Evolutionary conservation across 495 filamentous ascomycete species (phyloP).

Genomic region (Podospora pseudoanserina): DNA sequence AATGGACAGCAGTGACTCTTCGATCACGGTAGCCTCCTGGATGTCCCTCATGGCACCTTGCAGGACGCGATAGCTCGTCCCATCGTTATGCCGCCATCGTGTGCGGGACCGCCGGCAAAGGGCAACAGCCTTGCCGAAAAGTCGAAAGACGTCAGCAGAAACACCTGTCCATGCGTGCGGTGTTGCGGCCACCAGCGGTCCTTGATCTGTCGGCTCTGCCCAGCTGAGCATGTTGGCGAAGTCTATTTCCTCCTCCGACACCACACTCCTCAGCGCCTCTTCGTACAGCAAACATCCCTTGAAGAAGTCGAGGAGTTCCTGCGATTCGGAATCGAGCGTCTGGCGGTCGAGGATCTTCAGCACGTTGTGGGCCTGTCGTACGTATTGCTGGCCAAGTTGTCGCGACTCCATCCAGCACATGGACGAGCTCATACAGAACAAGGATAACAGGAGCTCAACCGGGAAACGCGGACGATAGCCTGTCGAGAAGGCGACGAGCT

Average conservation of each 20-base stretch:
- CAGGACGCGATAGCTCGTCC: constrained; percentile 28
- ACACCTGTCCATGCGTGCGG: constrained; percentile 34
- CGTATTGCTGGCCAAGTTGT: constrained; percentile 29
- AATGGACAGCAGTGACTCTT: constrained; percentile 24
- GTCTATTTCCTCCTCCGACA: constrained; percentile 35
- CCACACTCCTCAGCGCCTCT: constrained; percentile 36
- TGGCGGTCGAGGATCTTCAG: constrained; percentile 24
- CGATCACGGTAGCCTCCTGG: constrained; percentile 27
- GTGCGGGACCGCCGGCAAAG: constrained; percentile 33
- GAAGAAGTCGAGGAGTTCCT: constrained; percentile 31
- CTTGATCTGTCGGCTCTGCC: constrained; percentile 23
- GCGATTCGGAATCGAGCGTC: constrained; percentile 17
- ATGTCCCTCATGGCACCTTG: constrained; percentile 34
- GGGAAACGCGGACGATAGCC: constrained; percentile 21
- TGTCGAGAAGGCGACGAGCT: constrained; percentile 25
- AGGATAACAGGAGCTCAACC: constrained; percentile 28
- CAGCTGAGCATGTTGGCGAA: constrained; percentile 34
- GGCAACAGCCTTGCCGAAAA: constrained; percentile 36
- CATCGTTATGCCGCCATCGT: constrained; percentile 31
- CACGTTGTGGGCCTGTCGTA: constrained; percentile 28
- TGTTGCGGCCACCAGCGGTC: constrained; percentile 13
- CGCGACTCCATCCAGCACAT: constrained; percentile 37
- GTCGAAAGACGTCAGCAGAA: constrained; percentile 25
- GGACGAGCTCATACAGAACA: constrained; percentile 39
- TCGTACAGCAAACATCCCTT: constrained; percentile 37